phyloP scores from a whole-genome alignment of 2,329 filamentous ascomycete genomes.

The Xylaria arbuscula region DNA sequence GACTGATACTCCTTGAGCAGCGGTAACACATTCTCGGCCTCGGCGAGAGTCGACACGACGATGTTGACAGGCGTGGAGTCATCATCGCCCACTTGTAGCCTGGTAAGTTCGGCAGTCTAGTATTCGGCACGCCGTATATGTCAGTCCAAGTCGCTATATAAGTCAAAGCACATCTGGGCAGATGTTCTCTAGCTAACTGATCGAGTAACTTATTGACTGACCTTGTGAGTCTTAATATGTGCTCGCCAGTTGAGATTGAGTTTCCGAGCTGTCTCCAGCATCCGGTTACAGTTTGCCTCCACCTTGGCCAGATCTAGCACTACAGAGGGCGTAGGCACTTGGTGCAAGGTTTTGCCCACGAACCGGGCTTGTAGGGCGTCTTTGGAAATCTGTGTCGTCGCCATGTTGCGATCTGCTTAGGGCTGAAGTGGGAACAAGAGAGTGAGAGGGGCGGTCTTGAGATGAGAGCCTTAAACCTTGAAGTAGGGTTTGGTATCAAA shows the following conservation, averaged over 20 bases:
- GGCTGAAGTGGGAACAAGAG: neutral
- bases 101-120: slow-evolving; percentile 73
- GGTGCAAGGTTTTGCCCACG: slow-evolving; percentile 68
- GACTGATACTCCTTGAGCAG: slow-evolving; percentile 68
- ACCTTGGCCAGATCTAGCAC: slow-evolving; percentile 76
- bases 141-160: slow-evolving; percentile 10
- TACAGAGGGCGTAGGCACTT: slow-evolving; percentile 73
- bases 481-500: neutral
- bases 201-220: slow-evolving; percentile 51
- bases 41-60: slow-evolving; percentile 78
- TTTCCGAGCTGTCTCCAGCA: slow-evolving; percentile 71
- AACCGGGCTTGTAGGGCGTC: slow-evolving; percentile 57
- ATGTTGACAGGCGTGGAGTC: slow-evolving; percentile 64
- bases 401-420: slow-evolving; percentile 26
- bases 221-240: slow-evolving; percentile 88
- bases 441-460: neutral
- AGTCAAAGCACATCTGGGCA: neutral
- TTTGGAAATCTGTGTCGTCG: slow-evolving; percentile 48
- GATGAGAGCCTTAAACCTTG: neutral
- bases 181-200: neutral
- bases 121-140: slow-evolving; percentile 34
- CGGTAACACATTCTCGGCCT: slow-evolving; percentile 74
- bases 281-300: slow-evolving; percentile 74
- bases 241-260: slow-evolving; percentile 76
- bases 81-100: slow-evolving; percentile 74